Evolutionary conservation across 2,329 filamentous ascomycete genomes (phyloP).

Genomic region (Ilyonectria destructans): DNA sequence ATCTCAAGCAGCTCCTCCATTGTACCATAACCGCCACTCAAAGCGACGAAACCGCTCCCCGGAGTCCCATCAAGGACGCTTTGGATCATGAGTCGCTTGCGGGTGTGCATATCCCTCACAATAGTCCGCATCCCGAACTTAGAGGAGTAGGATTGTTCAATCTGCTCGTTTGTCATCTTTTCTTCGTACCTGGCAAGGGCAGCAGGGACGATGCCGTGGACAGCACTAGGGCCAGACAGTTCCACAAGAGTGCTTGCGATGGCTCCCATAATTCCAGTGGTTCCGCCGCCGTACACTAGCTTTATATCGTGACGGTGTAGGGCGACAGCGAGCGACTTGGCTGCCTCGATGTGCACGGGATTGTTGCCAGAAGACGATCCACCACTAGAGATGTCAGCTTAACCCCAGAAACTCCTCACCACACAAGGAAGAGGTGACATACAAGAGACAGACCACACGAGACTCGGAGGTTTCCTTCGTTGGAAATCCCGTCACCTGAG

Average conservation of each 20-base stretch:
- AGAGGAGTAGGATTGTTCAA: background rate
- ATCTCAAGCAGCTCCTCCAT: conserved; percentile 22
- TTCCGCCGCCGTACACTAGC: conserved; percentile 13
- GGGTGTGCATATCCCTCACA: conserved; percentile 19
- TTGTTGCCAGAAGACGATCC: conserved; percentile 11
- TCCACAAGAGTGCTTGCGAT: conserved; percentile 13
- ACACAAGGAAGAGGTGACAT: background rate
- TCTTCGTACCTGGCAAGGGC: conserved; percentile 13
- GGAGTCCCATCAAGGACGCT: conserved; percentile 1
- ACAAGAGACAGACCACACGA: conserved; percentile 19
- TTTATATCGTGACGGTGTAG: conserved; percentile 2
- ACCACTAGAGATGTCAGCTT: conserved; percentile 5
- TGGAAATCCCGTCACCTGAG: background rate
- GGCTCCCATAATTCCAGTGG: conserved; percentile 16
- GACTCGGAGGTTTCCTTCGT: background rate
- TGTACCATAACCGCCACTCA: conserved; percentile 12
- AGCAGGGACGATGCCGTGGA: conserved; percentile 11
- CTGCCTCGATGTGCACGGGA: conserved; percentile 11
- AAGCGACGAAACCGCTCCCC: conserved; percentile 12
- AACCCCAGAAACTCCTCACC: background rate
- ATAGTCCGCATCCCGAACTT: conserved; percentile 8
- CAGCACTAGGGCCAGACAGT: conserved; percentile 6
- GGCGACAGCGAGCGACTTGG: conserved; percentile 5
- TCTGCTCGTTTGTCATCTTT: background rate
- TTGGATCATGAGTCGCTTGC: conserved; percentile 16